Evolutionary conservation across 2,329 filamentous ascomycete species (phyloP).

Genomic region (Calcarisporium arbuscula): DNA sequence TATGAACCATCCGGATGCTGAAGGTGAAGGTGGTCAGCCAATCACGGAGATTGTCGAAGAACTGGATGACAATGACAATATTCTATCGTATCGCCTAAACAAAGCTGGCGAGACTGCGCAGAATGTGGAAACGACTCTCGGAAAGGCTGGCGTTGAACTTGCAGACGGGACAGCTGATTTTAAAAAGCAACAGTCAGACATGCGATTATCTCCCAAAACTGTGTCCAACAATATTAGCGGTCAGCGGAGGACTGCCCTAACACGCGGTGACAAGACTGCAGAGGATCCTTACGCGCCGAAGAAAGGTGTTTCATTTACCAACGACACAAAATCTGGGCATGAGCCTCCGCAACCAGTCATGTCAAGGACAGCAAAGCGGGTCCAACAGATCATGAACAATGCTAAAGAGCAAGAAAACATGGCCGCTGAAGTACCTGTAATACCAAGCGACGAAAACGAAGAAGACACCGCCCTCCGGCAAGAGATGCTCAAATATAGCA

Average conservation of each 20-base stretch:
- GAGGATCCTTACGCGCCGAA: slow-evolving; percentile 19
- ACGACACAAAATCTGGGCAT: slow-evolving; percentile 50
- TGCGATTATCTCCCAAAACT: not conserved
- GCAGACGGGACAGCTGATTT: slow-evolving; percentile 6
- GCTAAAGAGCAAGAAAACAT: slow-evolving; percentile 49
- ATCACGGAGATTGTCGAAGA: slow-evolving; percentile 90
- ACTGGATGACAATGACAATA: slow-evolving; percentile 83
- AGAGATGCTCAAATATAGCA: slow-evolving; percentile 85
- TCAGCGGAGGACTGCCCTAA: not conserved
- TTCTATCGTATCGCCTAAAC: slow-evolving; percentile 61
- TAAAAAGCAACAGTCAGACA: slow-evolving; percentile 1
- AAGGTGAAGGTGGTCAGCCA: slow-evolving; percentile 64
- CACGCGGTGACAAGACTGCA: too few species aligned
- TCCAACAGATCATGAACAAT: slow-evolving; percentile 51
- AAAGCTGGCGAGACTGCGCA: slow-evolving; percentile 62
- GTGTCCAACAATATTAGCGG: not conserved
- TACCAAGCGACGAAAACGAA: slow-evolving; percentile 67
- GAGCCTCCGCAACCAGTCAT: slow-evolving; percentile 27
- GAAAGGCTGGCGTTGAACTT: slow-evolving; percentile 65
- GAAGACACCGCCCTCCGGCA: slow-evolving; percentile 76
- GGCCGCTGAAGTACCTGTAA: slow-evolving; percentile 39
- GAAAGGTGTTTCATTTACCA: slow-evolving; percentile 58
- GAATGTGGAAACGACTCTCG: slow-evolving; percentile 64
- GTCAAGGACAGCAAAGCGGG: slow-evolving; percentile 36
- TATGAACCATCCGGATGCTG: slow-evolving; percentile 52